Conservation (phyloP, 2,329 filamentous ascomycete species). For the Fusarium bactridioides region DNA sequence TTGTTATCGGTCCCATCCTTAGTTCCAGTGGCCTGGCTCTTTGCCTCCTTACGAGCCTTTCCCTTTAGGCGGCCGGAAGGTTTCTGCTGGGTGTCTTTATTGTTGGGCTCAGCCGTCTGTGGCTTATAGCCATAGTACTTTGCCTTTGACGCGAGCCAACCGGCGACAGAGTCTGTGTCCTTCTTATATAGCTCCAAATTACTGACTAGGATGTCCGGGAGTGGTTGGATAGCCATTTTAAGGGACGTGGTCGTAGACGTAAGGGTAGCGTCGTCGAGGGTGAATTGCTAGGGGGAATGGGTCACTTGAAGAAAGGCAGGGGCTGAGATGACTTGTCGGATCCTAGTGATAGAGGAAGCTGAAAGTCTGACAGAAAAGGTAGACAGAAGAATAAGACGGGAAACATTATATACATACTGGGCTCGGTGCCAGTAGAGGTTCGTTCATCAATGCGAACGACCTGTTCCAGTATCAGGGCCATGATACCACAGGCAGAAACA, state of each 20-base stretch:
- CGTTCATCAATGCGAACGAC: background rate
- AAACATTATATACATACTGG: background rate
- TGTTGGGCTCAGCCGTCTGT: rapidly evolving
- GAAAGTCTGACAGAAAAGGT: background rate
- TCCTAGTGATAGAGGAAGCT: rapidly evolving
- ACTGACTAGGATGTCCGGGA: too few relatives aligned
- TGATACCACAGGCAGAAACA: background rate
- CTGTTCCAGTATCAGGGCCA: background rate
- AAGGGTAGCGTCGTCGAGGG: background rate
- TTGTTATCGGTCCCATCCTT: background rate
- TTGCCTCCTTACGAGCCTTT: background rate
- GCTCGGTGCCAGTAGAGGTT: background rate
- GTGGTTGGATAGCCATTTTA: too few relatives aligned
- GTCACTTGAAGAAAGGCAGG: background rate
- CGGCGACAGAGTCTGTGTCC: background rate
- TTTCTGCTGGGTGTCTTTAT: background rate
- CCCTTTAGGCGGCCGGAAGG: background rate
- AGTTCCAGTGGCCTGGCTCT: background rate
- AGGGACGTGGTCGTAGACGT: background rate
- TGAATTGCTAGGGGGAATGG: background rate
- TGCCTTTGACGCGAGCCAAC: background rate
- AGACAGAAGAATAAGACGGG: background rate
- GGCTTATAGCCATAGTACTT: background rate
- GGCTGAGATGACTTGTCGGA: background rate
- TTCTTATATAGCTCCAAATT: background rate